phyloP scores from a whole-genome alignment of 371 early-diverging fungal species.

The Capillidium heterosporum region DNA sequence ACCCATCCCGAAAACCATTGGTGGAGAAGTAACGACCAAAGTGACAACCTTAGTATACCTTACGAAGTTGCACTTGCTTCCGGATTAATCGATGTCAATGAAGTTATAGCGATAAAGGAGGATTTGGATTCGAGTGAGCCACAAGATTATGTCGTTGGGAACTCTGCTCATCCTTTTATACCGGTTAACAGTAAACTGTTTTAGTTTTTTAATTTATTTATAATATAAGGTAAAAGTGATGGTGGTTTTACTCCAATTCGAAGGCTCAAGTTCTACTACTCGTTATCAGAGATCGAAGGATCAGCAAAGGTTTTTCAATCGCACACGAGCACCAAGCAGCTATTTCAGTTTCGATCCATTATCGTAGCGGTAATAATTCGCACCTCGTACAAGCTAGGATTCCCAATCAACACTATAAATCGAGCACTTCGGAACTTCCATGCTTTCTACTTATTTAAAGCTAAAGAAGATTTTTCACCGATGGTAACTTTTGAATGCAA shows the following conservation, averaged over 20 bases:
- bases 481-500: not conserved
- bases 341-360: not conserved
- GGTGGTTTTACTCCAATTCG: not conserved
- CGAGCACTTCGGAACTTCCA: not conserved
- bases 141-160: no score
- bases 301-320: not conserved
- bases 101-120: no score
- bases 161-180: no score
- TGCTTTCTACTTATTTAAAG: not conserved
- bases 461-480: not conserved
- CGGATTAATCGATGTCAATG: no score
- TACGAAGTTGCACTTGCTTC: no score
- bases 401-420: not conserved
- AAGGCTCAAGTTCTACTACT: not conserved
- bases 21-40: no score
- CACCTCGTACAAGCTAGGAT: not conserved
- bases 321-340: not conserved
- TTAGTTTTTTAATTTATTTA: no score
- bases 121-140: no score
- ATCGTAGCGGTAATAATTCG: not conserved
- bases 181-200: no score
- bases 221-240: no score
- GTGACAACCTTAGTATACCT: no score
- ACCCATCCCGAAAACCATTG: no score
- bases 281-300: not conserved